phyloP scores from a whole-genome alignment of 192 early-diverging fungal species.

The Phlyctochytrium bullatum region DNA sequence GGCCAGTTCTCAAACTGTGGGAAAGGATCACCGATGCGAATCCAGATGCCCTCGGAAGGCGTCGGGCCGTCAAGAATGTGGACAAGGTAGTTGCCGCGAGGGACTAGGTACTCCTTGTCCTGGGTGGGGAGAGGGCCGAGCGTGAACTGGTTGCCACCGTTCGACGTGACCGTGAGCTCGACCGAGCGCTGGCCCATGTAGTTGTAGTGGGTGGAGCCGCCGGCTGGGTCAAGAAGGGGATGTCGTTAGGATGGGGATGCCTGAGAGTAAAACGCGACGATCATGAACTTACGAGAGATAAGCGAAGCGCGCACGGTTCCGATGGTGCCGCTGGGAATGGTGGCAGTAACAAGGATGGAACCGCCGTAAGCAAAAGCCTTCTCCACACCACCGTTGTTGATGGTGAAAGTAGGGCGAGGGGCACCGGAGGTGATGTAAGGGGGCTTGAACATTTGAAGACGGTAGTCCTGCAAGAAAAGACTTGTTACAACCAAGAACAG shows the following conservation, averaged over 20 bases:
- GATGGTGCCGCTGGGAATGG: not conserved
- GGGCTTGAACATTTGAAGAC: conserved; percentile 20
- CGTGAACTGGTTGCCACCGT: not conserved
- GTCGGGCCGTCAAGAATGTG: conserved; percentile 22
- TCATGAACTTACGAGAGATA: not conserved
- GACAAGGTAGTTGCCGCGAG: conserved; percentile 17
- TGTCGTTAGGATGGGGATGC: not conserved
- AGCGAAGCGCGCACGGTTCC: not conserved
- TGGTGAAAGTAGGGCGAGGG: not conserved
- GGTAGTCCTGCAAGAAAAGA: conserved; percentile 15
- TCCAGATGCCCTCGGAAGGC: conserved; percentile 25
- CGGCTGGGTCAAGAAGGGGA: conserved; percentile 4
- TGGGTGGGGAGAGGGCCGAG: not conserved
- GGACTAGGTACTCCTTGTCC: conserved; percentile 1
- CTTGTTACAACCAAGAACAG: no score
- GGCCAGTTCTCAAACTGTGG: no score
- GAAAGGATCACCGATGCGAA: no score
- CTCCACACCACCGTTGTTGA: not conserved
- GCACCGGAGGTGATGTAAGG: conserved; percentile 25
- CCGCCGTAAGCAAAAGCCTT: not conserved
- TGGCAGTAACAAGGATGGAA: not conserved
- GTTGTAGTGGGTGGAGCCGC: conserved; percentile 24
- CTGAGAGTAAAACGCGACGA: no score
- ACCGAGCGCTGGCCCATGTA: conserved; percentile 24
- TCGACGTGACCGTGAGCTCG: not conserved